Percentiles rank a stretch among this genome's conserved stretches.
These are phyloP conservation scores for Pyrenopolyporus hunteri DNA, from an alignment of 495 filamentous ascomycete genomes.

Conservation along the genomic window DNA sequence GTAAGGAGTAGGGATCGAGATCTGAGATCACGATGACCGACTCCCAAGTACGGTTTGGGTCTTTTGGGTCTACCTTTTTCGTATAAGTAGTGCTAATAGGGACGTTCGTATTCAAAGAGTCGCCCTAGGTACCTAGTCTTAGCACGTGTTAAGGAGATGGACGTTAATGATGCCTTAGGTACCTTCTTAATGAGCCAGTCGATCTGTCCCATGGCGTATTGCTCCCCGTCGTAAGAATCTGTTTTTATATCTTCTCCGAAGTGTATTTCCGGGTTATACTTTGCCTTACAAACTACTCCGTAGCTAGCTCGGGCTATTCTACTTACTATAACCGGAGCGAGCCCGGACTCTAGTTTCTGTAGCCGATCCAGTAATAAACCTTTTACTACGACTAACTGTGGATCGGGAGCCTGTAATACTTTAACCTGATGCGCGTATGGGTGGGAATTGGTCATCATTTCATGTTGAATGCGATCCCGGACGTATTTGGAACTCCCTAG, in stretches of 20 bases:
- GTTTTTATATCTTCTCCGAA: slow-evolving; percentile 46
- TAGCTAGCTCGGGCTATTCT: slow-evolving; percentile 63
- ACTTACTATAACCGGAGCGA: slow-evolving; percentile 49
- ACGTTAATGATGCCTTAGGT: slow-evolving; percentile 22
- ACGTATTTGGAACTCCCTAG: slow-evolving; percentile 71
- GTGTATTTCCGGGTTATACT: slow-evolving; percentile 55
- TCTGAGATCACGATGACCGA: slow-evolving; percentile 57
- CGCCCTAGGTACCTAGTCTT: slow-evolving; percentile 41
- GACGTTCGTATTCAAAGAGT: slow-evolving; percentile 43
- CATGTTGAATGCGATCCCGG: slow-evolving; percentile 49
- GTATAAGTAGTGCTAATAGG: slow-evolving; percentile 52
- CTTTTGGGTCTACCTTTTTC: slow-evolving; percentile 51
- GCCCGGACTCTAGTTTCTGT: slow-evolving; percentile 52
- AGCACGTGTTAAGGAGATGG: background rate
- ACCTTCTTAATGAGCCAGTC: slow-evolving; percentile 62
- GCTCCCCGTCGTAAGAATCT: slow-evolving; percentile 54
- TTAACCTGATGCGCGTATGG: slow-evolving; percentile 50
- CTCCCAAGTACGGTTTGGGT: slow-evolving; percentile 50
- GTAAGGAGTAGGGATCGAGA: slow-evolving; percentile 48
- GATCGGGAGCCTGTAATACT: slow-evolving; percentile 58
- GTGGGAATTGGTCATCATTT: slow-evolving; percentile 44
- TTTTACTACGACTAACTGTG: slow-evolving; percentile 64
- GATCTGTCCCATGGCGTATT: slow-evolving; percentile 58
- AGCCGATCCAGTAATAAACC: slow-evolving; percentile 62
- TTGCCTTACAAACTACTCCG: slow-evolving; percentile 56